Base-by-base conservation (phyloP, 2,329 filamentous ascomycete species). In the Helotiales sp. region DNA sequence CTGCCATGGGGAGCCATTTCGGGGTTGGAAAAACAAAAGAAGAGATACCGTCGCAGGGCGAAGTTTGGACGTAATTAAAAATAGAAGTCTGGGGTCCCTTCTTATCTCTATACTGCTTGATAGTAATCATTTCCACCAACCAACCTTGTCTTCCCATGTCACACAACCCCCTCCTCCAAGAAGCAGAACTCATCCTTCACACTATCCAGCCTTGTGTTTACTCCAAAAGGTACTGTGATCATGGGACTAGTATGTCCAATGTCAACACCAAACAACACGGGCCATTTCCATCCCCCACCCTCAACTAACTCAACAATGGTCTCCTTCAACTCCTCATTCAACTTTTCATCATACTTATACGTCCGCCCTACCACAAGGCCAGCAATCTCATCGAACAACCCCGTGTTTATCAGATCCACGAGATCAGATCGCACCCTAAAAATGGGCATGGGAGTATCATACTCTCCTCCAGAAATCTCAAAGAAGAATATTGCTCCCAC, bases 201-300 rank as follows among this genome's bases (percentile, higher is more conserved):
- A n/a, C n/a, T n/a, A n/a, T n/a, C n/a, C n/a, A n/a, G n/a, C n/a
- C n/a, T n/a, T n/a, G n/a, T n/a, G n/a, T n/a, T n/a, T n/a, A n/a
- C n/a, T n/a, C n/a, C 52, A 19, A 65, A 51, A n/a, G 63, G 59
- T 22, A 65, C 52, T 17, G 63, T 65, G 31, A 63, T 27, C 29
- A 60, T 58, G 19, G 61, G 63, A 59, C 52, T 56, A 51, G 59
- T 62, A 57, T 64, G 62, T 4, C 60, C 62, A 36, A 60, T 33
- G 52, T 64, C 62, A 12, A 64, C 60, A 42, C 53, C 54, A 25
- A 54, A 25, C 31, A 64, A 40, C 19, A 33, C 17, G 34, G 8
- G 47, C 9, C 7, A 33, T 10, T 34, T 22, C 5, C 17, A 17
- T 12, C 38, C 38, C 38, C 38, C 10, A 9, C 38, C 9, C n/a